Base-by-base conservation (phyloP, 2,329 filamentous ascomycete genomes). In the Trematosphaeria pertusa region DNA sequence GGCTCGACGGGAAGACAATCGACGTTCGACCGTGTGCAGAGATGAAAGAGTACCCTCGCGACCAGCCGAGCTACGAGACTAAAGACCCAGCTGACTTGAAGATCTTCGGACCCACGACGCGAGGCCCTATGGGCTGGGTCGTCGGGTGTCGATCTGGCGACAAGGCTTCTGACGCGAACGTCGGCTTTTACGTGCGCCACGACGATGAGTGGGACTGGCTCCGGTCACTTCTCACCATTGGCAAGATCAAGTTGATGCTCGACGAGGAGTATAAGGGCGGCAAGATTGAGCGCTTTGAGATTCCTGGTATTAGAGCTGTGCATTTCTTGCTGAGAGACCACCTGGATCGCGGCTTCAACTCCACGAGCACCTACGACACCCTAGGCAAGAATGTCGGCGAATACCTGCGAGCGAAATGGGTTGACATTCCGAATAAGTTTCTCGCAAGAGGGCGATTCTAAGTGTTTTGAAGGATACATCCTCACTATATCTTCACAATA, bases 331-430 rank as follows among this genome's bases (percentile, higher is more conserved):
- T 78, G 12, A 65, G 75, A 37, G 75, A 78, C 52, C 74, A 77
- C 47, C 61, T 77, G 4, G 73, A 75, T 34, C 65, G 73, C 0
- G 73, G 73, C 0, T 74, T 73, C 53, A 71, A 72, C 24, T 68
- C 70, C 0, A 73, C 69, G 7, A 66, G 64, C 41, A 64, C 67
- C 1, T 74, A 76, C 24, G 76, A 78, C 51, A 72, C 70, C 0
- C 61, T 78, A 2, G 76, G 75, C 0, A 78, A 78, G 66, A 74
- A 74, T 18, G 63, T 72, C 22, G 65, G 62, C 5, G 75, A 78
- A 64, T 78, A 75, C 49, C 38, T 78, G 39, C 57, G 75, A 32
- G 66, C 65, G 9, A 73, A 72, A 45, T 63, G 62, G 15, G 71
- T 78, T 0, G 74, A 78, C 43, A 61, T 78, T 5, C 75, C 75